A percentile compares a stretch with the other conserved stretches of the same genome.
Conservation (phyloP, 2,329 filamentous ascomycete genomes). For the Talaromyces sp. region DNA sequence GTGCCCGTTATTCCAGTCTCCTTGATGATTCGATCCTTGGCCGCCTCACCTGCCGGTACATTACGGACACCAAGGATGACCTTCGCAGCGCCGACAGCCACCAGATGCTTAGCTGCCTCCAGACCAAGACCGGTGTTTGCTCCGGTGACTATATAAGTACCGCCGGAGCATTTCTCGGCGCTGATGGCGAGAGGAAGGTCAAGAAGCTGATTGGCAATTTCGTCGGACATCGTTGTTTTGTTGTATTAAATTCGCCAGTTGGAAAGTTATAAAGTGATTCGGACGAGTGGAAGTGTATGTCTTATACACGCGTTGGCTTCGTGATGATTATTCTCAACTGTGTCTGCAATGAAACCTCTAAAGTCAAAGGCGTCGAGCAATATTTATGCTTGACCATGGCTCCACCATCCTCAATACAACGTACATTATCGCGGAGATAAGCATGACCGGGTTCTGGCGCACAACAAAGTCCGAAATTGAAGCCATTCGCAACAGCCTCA, state of each 20-base stretch:
- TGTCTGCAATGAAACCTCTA: background rate
- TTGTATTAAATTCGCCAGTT: background rate
- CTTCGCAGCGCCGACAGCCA: constrained; percentile 40
- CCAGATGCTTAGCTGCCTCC: constrained; percentile 46
- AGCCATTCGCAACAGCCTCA: background rate
- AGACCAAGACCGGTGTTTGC: constrained; percentile 52
- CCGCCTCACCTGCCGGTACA: constrained; percentile 43
- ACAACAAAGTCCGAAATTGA: background rate
- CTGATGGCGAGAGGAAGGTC: constrained; percentile 23
- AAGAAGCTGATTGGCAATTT: constrained; percentile 7
- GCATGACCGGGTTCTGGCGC: background rate
- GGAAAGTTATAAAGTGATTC: too few species aligned
- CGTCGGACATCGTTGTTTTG: background rate
- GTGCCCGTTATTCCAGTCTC: constrained; percentile 33
- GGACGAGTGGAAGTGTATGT: background rate
- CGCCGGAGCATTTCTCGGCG: constrained; percentile 26
- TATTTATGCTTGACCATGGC: background rate
- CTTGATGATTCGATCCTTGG: constrained; percentile 22
- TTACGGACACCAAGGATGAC: constrained; percentile 53
- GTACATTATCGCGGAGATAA: background rate
- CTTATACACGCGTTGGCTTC: background rate
- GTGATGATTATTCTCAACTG: background rate
- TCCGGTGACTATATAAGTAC: constrained; percentile 52
- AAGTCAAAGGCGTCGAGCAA: background rate
- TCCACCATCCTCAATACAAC: too few species aligned